Conservation (phyloP, 1,284 basidiomycete species). For the Moesziomyces parantarcticus region DNA sequence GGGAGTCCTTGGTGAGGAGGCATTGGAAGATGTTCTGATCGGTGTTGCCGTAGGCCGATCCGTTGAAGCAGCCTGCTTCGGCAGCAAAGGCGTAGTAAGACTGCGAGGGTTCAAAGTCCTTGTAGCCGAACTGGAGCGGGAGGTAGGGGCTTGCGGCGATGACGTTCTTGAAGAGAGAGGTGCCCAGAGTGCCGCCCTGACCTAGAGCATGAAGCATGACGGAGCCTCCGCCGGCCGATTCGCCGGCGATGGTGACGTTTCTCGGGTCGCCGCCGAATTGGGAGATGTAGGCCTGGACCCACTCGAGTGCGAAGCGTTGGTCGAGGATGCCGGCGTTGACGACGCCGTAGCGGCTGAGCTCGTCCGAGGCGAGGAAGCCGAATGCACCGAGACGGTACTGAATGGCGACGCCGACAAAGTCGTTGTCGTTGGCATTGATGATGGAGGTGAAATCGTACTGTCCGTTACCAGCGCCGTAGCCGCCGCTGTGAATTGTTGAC, state of each 20-base stretch:
- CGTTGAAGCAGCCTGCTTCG: slow-evolving; percentile 28
- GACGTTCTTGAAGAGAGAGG: slow-evolving; percentile 25
- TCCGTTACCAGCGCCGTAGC: slow-evolving; percentile 38
- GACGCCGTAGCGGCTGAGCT: slow-evolving; percentile 22
- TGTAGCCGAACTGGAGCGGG: slow-evolving; percentile 23
- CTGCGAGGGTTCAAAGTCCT: slow-evolving; percentile 29
- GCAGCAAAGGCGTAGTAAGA: slow-evolving; percentile 31
- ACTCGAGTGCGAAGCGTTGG: slow-evolving; percentile 46
- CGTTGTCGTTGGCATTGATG: slow-evolving; percentile 40
- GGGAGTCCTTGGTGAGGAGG: slow-evolving; percentile 15
- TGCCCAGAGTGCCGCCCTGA: slow-evolving; percentile 25
- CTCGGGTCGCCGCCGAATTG: slow-evolving; percentile 49
- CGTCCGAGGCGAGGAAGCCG: slow-evolving; percentile 48
- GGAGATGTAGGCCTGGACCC: slow-evolving; percentile 49
- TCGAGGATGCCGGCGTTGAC: slow-evolving; percentile 49
- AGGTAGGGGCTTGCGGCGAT: slow-evolving; percentile 38
- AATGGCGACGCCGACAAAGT: slow-evolving; percentile 69
- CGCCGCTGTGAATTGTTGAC: slow-evolving; percentile 9
- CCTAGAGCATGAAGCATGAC: slow-evolving; percentile 40
- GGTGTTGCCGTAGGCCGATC: slow-evolving; percentile 19
- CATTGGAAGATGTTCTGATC: slow-evolving; percentile 24
- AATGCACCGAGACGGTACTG: slow-evolving; percentile 71
- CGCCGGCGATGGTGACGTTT: slow-evolving; percentile 46
- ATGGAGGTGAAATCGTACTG: slow-evolving; percentile 37
- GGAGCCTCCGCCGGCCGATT: slow-evolving; percentile 42